phyloP scores from a whole-genome alignment of 352 stramenopile species.

The Elongisporangium senticosum region DNA sequence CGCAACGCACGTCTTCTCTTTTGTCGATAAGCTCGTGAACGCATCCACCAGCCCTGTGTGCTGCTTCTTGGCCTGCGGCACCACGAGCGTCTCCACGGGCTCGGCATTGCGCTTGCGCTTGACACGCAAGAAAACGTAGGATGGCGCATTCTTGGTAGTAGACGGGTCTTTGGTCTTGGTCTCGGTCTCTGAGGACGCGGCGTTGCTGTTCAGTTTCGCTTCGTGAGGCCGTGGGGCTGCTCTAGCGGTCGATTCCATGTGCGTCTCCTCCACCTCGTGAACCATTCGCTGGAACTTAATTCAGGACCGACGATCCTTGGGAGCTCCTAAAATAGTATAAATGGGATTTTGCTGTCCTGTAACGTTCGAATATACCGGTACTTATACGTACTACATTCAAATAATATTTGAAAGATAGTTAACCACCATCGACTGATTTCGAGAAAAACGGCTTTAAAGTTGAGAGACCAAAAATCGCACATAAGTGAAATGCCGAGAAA shows the following conservation, averaged over 20 bases:
- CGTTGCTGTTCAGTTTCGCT: background rate
- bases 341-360: background rate
- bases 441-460: too few relatives aligned
- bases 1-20: slow-evolving; percentile 25
- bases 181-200: background rate
- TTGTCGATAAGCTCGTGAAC: slow-evolving; percentile 62
- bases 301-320: background rate
- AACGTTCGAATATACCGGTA: too few relatives aligned
- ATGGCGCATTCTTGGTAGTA: slow-evolving; percentile 9
- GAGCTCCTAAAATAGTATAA: background rate
- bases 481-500: too few relatives aligned
- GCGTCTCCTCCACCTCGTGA: slow-evolving; percentile 7
- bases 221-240: background rate
- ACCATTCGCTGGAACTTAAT: slow-evolving; percentile 1
- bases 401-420: too few relatives aligned
- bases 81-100: slow-evolving; percentile 59
- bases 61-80: slow-evolving; percentile 22
- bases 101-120: slow-evolving; percentile 83
- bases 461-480: too few relatives aligned
- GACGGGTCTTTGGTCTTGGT: slow-evolving; percentile 11
- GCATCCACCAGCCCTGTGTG: slow-evolving; percentile 28
- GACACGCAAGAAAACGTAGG: slow-evolving; percentile 68
- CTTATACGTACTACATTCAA: too few relatives aligned
- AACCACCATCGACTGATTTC: too few relatives aligned
- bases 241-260: background rate